These are phyloP conservation scores for Cinnamomum chago DNA, from an alignment of 164 flowering plant genomes.

Conservation along the genomic window DNA sequence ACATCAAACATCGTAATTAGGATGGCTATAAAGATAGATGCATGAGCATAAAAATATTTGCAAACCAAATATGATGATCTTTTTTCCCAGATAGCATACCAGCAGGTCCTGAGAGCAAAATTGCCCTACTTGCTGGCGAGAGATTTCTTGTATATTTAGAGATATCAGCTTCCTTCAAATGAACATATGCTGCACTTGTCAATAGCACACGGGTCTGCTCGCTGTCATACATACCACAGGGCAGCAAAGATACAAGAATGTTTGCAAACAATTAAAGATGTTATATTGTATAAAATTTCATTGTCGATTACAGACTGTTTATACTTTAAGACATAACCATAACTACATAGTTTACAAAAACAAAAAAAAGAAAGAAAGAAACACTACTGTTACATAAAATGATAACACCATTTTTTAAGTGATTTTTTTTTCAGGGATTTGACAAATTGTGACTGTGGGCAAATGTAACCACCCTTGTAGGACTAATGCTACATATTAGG, in stretches of 20 bases:
- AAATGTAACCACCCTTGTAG: no score
- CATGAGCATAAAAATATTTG: not conserved
- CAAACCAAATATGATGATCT: not conserved
- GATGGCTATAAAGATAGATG: not conserved
- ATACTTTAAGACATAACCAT: no score
- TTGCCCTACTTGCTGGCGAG: conserved; percentile 85
- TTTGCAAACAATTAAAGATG: not conserved
- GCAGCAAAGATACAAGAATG: not conserved
- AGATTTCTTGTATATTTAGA: conserved; percentile 80
- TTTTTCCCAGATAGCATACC: conserved; percentile 41
- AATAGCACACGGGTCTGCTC: conserved; percentile 81
- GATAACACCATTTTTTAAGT: no score
- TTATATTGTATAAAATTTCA: not conserved
- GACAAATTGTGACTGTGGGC: no score
- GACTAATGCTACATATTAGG: no score
- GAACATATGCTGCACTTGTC: conserved; percentile 89
- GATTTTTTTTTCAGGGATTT: no score
- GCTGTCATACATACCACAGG: conserved; percentile 34
- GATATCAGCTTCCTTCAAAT: conserved; percentile 73
- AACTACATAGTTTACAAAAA: no score
- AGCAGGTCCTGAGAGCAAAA: conserved; percentile 93
- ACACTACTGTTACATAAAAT: no score
- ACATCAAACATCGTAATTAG: not conserved
- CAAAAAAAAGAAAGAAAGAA: no score
- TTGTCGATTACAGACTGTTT: not conserved